Conservation (phyloP, 805 yeast species). For the Myxozyma vanderwaltii region DNA sequence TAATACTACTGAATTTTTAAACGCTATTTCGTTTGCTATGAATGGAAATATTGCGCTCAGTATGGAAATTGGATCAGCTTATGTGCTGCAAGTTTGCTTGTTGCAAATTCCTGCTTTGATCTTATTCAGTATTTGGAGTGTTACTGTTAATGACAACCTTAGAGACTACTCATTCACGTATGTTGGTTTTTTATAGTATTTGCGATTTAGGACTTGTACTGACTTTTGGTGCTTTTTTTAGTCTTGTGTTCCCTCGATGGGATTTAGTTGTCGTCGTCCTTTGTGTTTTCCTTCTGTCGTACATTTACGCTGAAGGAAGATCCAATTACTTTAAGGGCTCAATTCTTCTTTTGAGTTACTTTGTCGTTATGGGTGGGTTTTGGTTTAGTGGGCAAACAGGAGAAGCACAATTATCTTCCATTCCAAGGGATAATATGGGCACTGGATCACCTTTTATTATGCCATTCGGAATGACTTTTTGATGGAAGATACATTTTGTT, state of each 20-base stretch:
- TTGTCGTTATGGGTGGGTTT: slow-evolving; percentile 78
- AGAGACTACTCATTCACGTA: slow-evolving; percentile 34
- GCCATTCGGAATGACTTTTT: background rate
- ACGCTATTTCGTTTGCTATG: slow-evolving; percentile 95
- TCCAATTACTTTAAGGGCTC: slow-evolving; percentile 91
- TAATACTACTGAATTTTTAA: slow-evolving; percentile 92
- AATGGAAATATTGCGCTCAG: slow-evolving; percentile 95
- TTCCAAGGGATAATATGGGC: background rate
- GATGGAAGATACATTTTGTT: too few species aligned
- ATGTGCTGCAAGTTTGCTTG: slow-evolving; percentile 91
- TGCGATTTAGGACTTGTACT: slow-evolving; percentile 16
- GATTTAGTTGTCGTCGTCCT: slow-evolving; percentile 83
- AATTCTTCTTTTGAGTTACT: slow-evolving; percentile 75
- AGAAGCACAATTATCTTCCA: slow-evolving; percentile 33
- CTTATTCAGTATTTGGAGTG: slow-evolving; percentile 45
- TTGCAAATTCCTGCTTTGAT: slow-evolving; percentile 92
- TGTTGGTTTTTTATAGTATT: background rate
- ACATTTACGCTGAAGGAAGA: slow-evolving; percentile 94
- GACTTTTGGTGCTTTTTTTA: slow-evolving; percentile 50
- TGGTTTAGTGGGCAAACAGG: slow-evolving; percentile 58
- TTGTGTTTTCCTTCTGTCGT: slow-evolving; percentile 86
- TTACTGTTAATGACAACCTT: slow-evolving; percentile 35
- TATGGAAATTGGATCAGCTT: slow-evolving; percentile 98
- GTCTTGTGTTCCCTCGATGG: slow-evolving; percentile 93
- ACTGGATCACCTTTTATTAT: slow-evolving; percentile 2